A percentile compares a stretch with the other conserved stretches of the same genome.
Evolutionary conservation across 1,139 yeast genomes (phyloP).

Genomic region (Diutina sp.): DNA sequence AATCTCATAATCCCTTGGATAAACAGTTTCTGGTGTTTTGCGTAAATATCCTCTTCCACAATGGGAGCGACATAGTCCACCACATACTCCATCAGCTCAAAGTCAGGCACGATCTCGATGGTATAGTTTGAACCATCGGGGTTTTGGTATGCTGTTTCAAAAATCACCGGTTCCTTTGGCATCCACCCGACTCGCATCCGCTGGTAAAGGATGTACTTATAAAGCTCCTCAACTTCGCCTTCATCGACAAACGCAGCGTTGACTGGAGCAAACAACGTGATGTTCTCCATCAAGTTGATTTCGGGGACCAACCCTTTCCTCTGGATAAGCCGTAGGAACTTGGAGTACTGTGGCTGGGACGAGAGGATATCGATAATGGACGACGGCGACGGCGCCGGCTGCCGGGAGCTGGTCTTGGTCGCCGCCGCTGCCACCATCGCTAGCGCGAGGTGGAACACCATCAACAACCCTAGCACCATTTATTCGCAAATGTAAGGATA

Average conservation of each 20-base stretch:
- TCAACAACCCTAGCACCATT: neutral
- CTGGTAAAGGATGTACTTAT: conserved; percentile 20
- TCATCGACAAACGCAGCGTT: conserved; percentile 57
- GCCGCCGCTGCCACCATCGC: neutral
- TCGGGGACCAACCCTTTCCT: conserved; percentile 53
- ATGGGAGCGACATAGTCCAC: conserved; percentile 41
- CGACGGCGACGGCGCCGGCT: conserved; percentile 17
- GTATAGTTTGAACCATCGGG: conserved; percentile 12
- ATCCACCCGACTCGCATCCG: conserved; percentile 22
- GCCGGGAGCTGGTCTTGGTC: conserved; percentile 5
- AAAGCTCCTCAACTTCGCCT: conserved; percentile 4
- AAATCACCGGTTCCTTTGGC: conserved; percentile 14
- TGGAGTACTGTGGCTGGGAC: conserved; percentile 59
- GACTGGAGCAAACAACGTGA: conserved; percentile 76
- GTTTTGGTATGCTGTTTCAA: conserved; percentile 16
- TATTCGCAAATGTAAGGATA: no score
- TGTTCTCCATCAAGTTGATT: conserved; percentile 50
- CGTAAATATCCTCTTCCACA: conserved; percentile 51
- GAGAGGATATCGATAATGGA: conserved; percentile 73
- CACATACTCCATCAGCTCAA: conserved; percentile 16
- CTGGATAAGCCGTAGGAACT: conserved; percentile 55
- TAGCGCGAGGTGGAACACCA: neutral
- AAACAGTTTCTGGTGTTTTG: conserved; percentile 57
- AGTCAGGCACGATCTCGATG: conserved; percentile 17
- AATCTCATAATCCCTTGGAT: conserved; percentile 60